Evolutionary conservation across 768 basidiomycete species (phyloP).

Genomic region (Russula ochroleuca): DNA sequence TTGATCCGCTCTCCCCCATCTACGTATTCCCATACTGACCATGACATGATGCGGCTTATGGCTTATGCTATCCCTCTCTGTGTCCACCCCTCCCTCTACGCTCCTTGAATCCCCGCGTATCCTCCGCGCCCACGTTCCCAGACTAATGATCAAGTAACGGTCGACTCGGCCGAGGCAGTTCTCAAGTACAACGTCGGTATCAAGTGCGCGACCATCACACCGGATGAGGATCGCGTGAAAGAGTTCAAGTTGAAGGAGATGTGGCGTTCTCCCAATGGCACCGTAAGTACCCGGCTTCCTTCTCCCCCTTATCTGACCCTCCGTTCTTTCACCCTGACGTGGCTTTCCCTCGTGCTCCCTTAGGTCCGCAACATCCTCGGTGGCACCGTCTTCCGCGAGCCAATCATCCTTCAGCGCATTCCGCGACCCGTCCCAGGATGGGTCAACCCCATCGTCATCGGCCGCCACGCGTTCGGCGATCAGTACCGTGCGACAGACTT

Average conservation of each 20-base stretch:
- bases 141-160: conserved; percentile 92
- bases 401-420: conserved; percentile 86
- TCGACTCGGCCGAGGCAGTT: conserved; percentile 93
- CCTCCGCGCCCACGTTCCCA: conserved; percentile 31
- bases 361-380: conserved; percentile 97
- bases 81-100: neutral
- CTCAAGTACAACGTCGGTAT: conserved; percentile 93
- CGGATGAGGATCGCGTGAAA: conserved; percentile 91
- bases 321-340: conserved; percentile 11
- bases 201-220: conserved; percentile 99
- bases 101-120: neutral
- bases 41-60: neutral
- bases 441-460: conserved; percentile 81
- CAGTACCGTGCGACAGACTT: conserved; percentile 96
- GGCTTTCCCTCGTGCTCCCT: neutral
- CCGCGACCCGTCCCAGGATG: conserved; percentile 95
- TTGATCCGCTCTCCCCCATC: conserved; percentile 4
- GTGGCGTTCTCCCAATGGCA: conserved; percentile 98
- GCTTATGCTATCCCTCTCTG: neutral
- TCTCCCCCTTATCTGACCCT: neutral
- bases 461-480: conserved; percentile 87
- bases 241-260: conserved; percentile 99
- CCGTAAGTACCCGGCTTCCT: conserved; percentile 48
- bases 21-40: neutral
- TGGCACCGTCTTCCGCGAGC: conserved; percentile 98